Evolutionary conservation across 148 eudicot genomes (phyloP).

Genomic region (Polygonum aviculare): DNA sequence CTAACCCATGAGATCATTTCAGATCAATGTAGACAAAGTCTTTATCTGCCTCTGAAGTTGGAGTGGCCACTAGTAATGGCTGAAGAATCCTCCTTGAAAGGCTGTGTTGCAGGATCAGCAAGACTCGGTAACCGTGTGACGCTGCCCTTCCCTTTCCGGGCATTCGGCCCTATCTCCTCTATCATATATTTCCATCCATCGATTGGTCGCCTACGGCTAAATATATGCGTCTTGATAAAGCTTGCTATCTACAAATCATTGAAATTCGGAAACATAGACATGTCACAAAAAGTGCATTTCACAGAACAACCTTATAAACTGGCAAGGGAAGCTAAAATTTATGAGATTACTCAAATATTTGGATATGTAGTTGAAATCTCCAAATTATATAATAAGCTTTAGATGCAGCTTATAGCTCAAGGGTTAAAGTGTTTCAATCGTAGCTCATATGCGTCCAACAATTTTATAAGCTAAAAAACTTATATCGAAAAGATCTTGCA

Average conservation of each 20-base stretch:
- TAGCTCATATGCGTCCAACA: not conserved
- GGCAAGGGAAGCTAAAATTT: not conserved
- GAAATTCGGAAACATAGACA: not conserved
- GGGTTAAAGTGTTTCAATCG: not conserved
- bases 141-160: constrained; percentile 82
- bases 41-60: constrained; percentile 30
- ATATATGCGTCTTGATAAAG: constrained; percentile 90
- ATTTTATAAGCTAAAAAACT: not conserved
- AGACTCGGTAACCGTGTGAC: constrained; percentile 71
- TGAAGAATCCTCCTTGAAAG: constrained; percentile 67
- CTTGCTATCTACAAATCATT: constrained; percentile 70
- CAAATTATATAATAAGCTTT: not conserved
- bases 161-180: constrained; percentile 92
- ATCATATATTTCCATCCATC: constrained; percentile 99
- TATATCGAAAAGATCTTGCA: not conserved
- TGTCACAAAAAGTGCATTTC: not conserved
- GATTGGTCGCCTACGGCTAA: constrained; percentile 91
- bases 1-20: not conserved
- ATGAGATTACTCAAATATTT: not conserved
- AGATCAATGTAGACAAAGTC: not conserved
- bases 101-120: constrained; percentile 85
- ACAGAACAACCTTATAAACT: not conserved
- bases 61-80: constrained; percentile 23
- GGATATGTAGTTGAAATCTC: not conserved
- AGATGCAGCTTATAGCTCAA: not conserved